Evolutionary conservation across 768 basidiomycete genomes (phyloP), one percentile per base, ranked within the genome.

Genomic region (Paxillus ammoniavirescens): DNA sequence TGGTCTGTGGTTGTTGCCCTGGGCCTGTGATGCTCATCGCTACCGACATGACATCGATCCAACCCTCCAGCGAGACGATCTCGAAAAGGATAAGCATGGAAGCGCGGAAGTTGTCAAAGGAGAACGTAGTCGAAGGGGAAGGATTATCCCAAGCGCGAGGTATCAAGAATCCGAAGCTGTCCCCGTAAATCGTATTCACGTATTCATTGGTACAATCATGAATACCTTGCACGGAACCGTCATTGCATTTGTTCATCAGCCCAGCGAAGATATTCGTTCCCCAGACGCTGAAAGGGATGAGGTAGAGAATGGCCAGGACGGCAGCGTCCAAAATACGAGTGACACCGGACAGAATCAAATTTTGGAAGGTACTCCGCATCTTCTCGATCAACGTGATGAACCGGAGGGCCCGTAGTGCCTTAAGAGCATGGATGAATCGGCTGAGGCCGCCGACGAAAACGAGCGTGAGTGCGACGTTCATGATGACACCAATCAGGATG

Each of bases 11-110:
- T 65, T 97, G 93, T 50, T 71, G 71, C 28, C 83, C 82, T 18
- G 58, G 65, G 5, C 87, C 91, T 1, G 82, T 86, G 58, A 97
- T 88, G 56, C 85, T 83, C 68, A 89, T 89, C 1, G 87, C 87
- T 23, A 86, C 79, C 36, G 71, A 73, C 88, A 97, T 89, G 47
- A 94, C 96, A 65, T 95, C 92, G n/a, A 91, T 81, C 96, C 95
- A 98, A 2, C 96, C 96, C 72, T 96, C 94, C 46, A 97, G 74
- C 0, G 94, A 96, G 21, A 98, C 92, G 59, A 96, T 93, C 72
- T 98, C 96, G 62, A 97, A 98, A 1, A 98, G 79, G 63, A 98
- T 97, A 49, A 98, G 79, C 38, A 98, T 75, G 0, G 92, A 88
- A 4, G 86, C 73, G 7, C 82, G 77, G 72, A 98, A 98, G 13